Base-by-base conservation (phyloP, 805 yeast species). In the Saturnispora halmiae region DNA sequence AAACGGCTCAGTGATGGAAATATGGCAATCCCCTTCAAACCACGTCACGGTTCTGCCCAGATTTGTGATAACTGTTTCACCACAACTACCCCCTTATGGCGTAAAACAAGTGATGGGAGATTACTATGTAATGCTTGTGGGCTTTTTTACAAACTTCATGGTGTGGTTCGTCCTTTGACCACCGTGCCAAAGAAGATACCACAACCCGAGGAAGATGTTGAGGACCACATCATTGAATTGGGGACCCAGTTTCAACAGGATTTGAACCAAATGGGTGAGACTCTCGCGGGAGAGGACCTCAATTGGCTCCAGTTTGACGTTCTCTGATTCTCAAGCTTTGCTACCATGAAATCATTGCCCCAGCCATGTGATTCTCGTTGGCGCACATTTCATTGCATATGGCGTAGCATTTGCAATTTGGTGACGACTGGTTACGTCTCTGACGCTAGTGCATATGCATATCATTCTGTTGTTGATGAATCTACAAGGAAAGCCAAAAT, bases 81-180 rank as follows among this genome's bases (percentile, higher is more conserved):
- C 1, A 79, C 87, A 31, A 86, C 94, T 4, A 88, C 96, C 2
- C 96, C 96, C 1, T 67, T 88, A 14, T 88, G 96, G 96, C 73
- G 96, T 55, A 72, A 95, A 48, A 60, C 65, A 8, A 94, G 85
- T 50, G 77, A 83, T 19, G 90, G 88, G 22, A 75, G 78, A 51
- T 83, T 87, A 28, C 70, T 88, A 31, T 88, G 96, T 58, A 88
- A 88, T 63, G 96, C 96, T 2, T 86, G 96, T 66, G 96, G 96
- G 0, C 66, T 86, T 42, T 86, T 87, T 53, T 69, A 85, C 50
- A 88, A 88, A 64, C 69, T 88, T 28, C 96, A 88, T 57, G 95
- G 96, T 30, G 63, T 56, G 14, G 56, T 58, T 13, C 51, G 64
- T 41, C 63, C 64, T n/a, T 19, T 52, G 46, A 13, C 24, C 21